These are phyloP conservation scores for Lasiosphaeris hirsuta DNA, from an alignment of 495 filamentous ascomycete genomes.

Conservation along the genomic window DNA sequence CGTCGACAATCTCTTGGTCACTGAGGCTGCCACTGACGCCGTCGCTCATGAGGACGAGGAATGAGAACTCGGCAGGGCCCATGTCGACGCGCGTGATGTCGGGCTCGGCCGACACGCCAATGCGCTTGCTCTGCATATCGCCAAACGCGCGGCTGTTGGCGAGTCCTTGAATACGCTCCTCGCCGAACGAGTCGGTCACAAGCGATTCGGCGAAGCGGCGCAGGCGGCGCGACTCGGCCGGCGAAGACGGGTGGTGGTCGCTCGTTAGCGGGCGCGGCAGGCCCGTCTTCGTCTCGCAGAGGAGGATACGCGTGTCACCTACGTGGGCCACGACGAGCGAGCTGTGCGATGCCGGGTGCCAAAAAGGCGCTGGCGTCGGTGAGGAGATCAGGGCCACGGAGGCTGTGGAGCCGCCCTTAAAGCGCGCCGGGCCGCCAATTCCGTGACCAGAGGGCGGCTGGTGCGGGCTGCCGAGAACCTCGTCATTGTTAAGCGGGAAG, in stretches of 20 bases:
- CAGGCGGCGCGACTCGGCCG: slow-evolving; percentile 75
- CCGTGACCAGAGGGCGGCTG: slow-evolving; percentile 48
- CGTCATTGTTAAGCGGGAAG: slow-evolving; percentile 72
- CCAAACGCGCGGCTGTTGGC: slow-evolving; percentile 94
- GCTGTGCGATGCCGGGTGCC: slow-evolving; percentile 81
- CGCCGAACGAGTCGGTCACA: slow-evolving; percentile 92
- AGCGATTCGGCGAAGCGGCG: slow-evolving; percentile 77
- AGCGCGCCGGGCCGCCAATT: slow-evolving; percentile 70
- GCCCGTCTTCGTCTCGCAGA: slow-evolving; percentile 78
- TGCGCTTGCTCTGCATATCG: slow-evolving; percentile 83
- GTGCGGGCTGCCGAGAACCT: slow-evolving; percentile 67
- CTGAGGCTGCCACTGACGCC: slow-evolving; percentile 76
- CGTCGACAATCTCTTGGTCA: slow-evolving; percentile 94
- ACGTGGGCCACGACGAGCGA: slow-evolving; percentile 87
- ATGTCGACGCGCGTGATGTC: slow-evolving; percentile 75
- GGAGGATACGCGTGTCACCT: slow-evolving; percentile 85
- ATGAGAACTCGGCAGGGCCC: slow-evolving; percentile 75
- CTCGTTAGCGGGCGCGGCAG: slow-evolving; percentile 74
- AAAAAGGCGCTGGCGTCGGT: slow-evolving; percentile 85
- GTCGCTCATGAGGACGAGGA: slow-evolving; percentile 83
- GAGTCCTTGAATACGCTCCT: slow-evolving; percentile 89
- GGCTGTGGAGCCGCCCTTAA: slow-evolving; percentile 88
- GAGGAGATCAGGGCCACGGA: slow-evolving; percentile 88
- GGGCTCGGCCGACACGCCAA: slow-evolving; percentile 91
- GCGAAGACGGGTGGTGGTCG: slow-evolving; percentile 86